phyloP scores from a whole-genome alignment of 2,329 filamentous ascomycete species.

The Sordariomycetes sp. region DNA sequence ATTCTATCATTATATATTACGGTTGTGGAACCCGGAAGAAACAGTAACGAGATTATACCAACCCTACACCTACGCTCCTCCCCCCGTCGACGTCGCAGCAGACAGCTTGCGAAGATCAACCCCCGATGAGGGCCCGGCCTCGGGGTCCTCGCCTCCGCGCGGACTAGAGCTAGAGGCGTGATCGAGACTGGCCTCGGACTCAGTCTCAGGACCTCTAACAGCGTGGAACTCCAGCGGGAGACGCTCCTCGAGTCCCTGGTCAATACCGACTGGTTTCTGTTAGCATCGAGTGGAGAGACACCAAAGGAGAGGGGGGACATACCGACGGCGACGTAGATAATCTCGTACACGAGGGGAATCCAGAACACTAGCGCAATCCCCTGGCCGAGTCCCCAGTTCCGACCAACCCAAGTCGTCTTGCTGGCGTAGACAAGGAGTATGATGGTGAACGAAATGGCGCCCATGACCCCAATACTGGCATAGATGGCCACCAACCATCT shows the following conservation, averaged over 20 bases:
- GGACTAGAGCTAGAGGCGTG: not conserved
- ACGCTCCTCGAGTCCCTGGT: not conserved
- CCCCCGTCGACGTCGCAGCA: too few relatives aligned
- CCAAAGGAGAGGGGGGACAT: not conserved
- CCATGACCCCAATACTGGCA: not conserved
- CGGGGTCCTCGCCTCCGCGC: not conserved
- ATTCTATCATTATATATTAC: too few relatives aligned
- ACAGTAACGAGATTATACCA: too few relatives aligned
- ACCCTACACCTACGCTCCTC: too few relatives aligned
- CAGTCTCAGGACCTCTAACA: not conserved
- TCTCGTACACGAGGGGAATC: conserved; percentile 1
- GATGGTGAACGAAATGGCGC: not conserved
- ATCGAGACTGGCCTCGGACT: not conserved
- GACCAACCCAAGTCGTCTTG: not conserved
- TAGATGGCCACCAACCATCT: not conserved
- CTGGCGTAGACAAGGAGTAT: not conserved
- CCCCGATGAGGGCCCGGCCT: not conserved
- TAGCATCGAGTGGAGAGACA: not conserved
- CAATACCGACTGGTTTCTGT: not conserved
- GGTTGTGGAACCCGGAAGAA: too few relatives aligned
- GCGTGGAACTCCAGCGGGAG: not conserved
- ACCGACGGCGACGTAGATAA: not conserved
- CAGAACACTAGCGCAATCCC: conserved; percentile 1
- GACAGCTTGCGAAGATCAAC: not conserved
- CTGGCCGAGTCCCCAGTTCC: conserved; percentile 1